Evolutionary conservation across 441 rosid species (phyloP).

Genomic region (Dalechampia spathulata): DNA sequence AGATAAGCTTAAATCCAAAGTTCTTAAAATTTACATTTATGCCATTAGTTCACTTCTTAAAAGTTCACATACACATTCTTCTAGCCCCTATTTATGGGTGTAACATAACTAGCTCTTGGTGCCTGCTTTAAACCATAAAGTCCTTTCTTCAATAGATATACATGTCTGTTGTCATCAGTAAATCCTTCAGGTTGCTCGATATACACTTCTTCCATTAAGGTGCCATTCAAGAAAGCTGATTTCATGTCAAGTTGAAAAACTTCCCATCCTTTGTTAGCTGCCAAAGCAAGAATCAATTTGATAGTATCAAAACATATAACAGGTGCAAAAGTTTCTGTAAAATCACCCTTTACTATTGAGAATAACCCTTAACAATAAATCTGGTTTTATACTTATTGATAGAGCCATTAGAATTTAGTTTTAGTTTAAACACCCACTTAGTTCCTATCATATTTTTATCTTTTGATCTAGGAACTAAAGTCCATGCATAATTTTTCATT

Average conservation of each 20-base stretch:
- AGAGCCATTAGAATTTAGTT: neutral
- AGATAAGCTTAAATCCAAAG: no score
- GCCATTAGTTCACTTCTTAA: no score
- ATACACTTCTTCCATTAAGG: neutral
- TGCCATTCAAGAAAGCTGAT: neutral
- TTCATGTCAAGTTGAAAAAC: neutral
- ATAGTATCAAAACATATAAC: neutral
- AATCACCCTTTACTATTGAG: neutral
- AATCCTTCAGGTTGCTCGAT: neutral
- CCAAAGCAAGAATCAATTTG: neutral
- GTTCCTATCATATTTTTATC: neutral
- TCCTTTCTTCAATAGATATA: neutral
- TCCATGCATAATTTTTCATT: neutral
- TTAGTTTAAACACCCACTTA: neutral
- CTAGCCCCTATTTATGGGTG: no score
- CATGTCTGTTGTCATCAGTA: neutral
- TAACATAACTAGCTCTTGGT: neutral
- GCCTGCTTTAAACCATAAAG: neutral
- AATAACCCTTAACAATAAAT: neutral
- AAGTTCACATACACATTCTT: no score
- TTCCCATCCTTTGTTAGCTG: neutral
- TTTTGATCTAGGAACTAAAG: neutral
- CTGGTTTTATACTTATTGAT: neutral
- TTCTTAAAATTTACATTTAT: no score
- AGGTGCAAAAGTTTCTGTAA: neutral